Conservation (phyloP, 306 rosid species). For the Fragaria nilgerrensis region DNA sequence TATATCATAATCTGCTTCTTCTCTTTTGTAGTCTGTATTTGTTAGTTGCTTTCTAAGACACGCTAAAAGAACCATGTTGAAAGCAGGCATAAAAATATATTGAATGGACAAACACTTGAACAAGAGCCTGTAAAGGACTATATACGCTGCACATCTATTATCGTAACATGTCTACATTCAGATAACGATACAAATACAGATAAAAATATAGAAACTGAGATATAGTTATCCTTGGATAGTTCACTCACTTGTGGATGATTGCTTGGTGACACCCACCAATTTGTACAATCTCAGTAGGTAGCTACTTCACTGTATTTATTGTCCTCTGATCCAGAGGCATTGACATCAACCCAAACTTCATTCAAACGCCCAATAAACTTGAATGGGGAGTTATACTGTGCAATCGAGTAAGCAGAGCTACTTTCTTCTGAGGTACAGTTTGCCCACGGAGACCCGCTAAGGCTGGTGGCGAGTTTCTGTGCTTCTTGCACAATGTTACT, state of each 20-base stretch:
- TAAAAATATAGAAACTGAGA: neutral
- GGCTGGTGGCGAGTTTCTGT: slow-evolving; percentile 60
- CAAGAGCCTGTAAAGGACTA: neutral
- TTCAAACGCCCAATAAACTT: slow-evolving; percentile 48
- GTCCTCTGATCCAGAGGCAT: slow-evolving; percentile 40
- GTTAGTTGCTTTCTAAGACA: neutral
- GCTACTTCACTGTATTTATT: slow-evolving; percentile 34
- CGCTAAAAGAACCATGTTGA: neutral
- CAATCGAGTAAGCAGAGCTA: slow-evolving; percentile 62
- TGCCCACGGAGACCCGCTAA: slow-evolving; percentile 60
- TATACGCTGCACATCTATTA: neutral
- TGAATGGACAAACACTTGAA: neutral
- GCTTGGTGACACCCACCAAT: no score
- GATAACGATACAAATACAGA: neutral
- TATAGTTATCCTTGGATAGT: neutral
- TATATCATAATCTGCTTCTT: neutral
- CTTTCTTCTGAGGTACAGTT: slow-evolving; percentile 43
- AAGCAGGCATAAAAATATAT: neutral
- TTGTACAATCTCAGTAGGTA: slow-evolving; percentile 31
- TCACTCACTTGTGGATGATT: neutral
- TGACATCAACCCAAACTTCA: slow-evolving; percentile 76
- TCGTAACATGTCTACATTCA: neutral
- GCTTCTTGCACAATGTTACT: slow-evolving; percentile 61
- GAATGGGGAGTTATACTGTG: slow-evolving; percentile 62
- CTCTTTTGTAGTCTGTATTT: neutral